Evolutionary conservation across 495 filamentous ascomycete species (phyloP).

Genomic region (Podospora sp.): DNA sequence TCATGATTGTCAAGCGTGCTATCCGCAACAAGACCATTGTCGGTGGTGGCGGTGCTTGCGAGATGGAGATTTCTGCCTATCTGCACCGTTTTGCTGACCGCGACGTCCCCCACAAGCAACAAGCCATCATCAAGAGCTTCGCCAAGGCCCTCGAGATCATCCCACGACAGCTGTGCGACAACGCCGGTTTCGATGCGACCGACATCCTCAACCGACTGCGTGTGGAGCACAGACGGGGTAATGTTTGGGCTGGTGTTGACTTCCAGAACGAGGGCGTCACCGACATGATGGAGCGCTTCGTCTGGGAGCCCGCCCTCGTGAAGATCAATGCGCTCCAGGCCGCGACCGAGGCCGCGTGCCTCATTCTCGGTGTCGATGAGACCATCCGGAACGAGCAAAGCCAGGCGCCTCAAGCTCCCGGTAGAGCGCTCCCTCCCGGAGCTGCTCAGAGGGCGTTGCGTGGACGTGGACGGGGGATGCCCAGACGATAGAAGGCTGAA

Average conservation of each 20-base stretch:
- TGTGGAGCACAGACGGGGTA: constrained; percentile 90
- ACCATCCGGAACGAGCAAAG: constrained; percentile 97
- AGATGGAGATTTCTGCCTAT: constrained; percentile 96
- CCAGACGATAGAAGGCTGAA: constrained; percentile 60
- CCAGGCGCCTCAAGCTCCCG: constrained; percentile 74
- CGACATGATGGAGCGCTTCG: constrained; percentile 90
- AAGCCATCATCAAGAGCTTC: constrained; percentile 95
- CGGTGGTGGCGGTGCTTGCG: constrained; percentile 88
- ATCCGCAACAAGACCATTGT: constrained; percentile 93
- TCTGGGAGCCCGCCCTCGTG: constrained; percentile 94
- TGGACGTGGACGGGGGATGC: constrained; percentile 91
- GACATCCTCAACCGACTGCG: constrained; percentile 94
- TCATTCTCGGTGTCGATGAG: constrained; percentile 96
- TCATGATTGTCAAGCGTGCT: constrained; percentile 99
- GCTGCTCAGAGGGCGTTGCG: constrained; percentile 89
- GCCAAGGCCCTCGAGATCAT: constrained; percentile 97
- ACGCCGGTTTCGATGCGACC: constrained; percentile 96
- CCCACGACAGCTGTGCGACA: constrained; percentile 95
- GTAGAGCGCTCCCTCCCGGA: constrained; percentile 80
- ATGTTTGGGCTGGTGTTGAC: constrained; percentile 93
- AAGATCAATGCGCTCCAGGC: constrained; percentile 98
- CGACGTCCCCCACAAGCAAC: constrained; percentile 92
- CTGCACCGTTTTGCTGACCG: constrained; percentile 89
- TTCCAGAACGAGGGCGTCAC: constrained; percentile 88
- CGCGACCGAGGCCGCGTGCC: constrained; percentile 88